Evolutionary conservation across 129 eudicot genomes (phyloP), one percentile per base, ranked within the genome.

Genomic region (Lactuca sativa): DNA sequence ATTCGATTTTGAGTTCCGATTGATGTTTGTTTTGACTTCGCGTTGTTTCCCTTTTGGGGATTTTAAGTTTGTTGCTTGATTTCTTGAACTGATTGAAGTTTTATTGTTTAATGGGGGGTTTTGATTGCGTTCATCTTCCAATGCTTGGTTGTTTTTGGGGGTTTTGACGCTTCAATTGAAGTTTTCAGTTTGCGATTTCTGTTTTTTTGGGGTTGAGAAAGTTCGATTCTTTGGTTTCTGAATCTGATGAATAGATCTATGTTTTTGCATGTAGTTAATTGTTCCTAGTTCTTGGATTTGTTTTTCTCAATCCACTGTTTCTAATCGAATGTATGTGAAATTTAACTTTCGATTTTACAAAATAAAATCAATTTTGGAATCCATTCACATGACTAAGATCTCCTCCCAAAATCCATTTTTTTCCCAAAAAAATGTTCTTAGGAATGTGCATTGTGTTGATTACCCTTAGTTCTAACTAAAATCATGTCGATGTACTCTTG

Each of bases 251-350:
- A 47, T 58, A 21, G 74, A 67, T 59, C 53, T 71, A 6, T 56
- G 9, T 71, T 4, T 47, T 59, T 78, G 78, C 75, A 78, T 66
- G 82, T 78, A 64, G 51, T 30, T 54, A 17, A 31, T 62, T 40
- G 66, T 44, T 59, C 49, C 43, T 48, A 6, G 58, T 30, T 65
- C 43, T 65, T 65, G 43, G 58, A 21, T 64, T 64, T 43, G 15
- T 9, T 17, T 64, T 64, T 10, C 13, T 64, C 56, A 52, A 15
- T 67, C 16, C 9, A 66, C 16, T 66, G 15, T 66, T 40, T 7
- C 9, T 40, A 40, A 34, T 67, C n/a, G 9, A 66, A 53, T 66
- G 9, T 66, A 9, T 49, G 31, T 64, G 11, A 4, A 34, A 4
- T 41, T 21, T 16, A 9, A 38, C 17, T 21, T 71, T 43, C 13